These are phyloP conservation scores for Leccinum subtestaceum DNA, from an alignment of 768 basidiomycete genomes.

Conservation along the genomic window DNA sequence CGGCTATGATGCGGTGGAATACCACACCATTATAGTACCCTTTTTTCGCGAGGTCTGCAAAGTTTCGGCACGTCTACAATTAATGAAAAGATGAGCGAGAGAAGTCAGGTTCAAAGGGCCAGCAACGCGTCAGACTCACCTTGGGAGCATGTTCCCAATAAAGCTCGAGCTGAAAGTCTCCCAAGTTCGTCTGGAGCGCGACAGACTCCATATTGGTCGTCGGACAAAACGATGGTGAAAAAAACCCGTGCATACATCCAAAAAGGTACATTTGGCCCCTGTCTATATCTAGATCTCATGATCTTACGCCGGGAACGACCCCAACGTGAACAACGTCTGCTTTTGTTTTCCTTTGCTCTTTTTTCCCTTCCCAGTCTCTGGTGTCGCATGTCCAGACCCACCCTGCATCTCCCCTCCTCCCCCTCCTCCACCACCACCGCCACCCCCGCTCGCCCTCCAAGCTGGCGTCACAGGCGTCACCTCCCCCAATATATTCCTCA, in stretches of 20 bases:
- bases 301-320: constrained; percentile 43
- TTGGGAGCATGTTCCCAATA: not conserved
- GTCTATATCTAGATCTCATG: not conserved
- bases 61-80: not conserved
- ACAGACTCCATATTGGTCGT: not conserved
- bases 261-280: not conserved
- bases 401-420: not conserved
- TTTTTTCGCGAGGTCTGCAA: not conserved
- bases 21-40: not conserved
- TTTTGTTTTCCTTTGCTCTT: constrained; percentile 83
- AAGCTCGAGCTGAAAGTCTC: not conserved
- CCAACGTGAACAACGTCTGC: constrained; percentile 75
- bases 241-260: not conserved
- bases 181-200: not conserved
- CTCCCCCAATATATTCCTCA: constrained; percentile 55
- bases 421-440: too few species aligned
- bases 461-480: constrained; percentile 28
- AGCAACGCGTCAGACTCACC: not conserved
- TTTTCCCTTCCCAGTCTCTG: constrained; percentile 48
- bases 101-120: not conserved
- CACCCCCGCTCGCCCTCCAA: constrained; percentile 25
- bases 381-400: not conserved
- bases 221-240: not conserved
- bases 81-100: not conserved
- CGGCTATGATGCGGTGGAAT: not conserved